Evolutionary conservation across 2,329 filamentous ascomycete genomes (phyloP), one percentile per base, ranked within the genome.

Genomic region (Pseudocercospora pini-densiflorae): DNA sequence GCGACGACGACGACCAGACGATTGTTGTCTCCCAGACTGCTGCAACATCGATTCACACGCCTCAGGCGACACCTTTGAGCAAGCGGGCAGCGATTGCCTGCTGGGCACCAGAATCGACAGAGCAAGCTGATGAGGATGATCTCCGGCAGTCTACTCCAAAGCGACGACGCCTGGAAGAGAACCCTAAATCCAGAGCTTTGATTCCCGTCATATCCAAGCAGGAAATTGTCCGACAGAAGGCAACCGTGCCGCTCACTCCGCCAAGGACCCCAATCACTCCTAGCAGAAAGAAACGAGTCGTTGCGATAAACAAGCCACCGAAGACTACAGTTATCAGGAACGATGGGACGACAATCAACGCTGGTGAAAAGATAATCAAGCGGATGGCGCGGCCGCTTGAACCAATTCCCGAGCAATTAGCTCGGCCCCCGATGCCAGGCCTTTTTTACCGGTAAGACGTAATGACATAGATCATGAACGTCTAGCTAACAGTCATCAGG

Each of bases 381-480:
- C 19, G 47, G 2, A 51, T 51, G 47, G 36, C 40, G 9, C 29
- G n/a, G 7, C 55, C 55, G 21, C 23, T 58, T 6, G 16, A n/a
- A 40, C 24, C 61, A 33, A 40, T 63, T 6, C 23, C 54, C 16
- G 19, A 33, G 2, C 40, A 63, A 21, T 19, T 57, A 40, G 59
- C 53, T 43, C 66, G 61, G 36, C 63, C 66, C 16, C 63, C 55
- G 5, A 12, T 68, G 27, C 59, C 62, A 8, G 63, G 55, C 3
- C 60, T 68, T 12, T 55, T 68, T 4, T 68, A 27, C 5, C 24
- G 24, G 24, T 27, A 27, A 5, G 24, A 27, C 3, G 2, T 27
- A 27, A 27, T 27, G 24, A 3, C 5, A 27, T 5, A 27, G 3
- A 5, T 27, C 24, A 27, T 27, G 24, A 5, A 27, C 24, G 2